phyloP scores from a whole-genome alignment of 768 basidiomycete genomes.

The Naganishia vaughanmartiniae region DNA sequence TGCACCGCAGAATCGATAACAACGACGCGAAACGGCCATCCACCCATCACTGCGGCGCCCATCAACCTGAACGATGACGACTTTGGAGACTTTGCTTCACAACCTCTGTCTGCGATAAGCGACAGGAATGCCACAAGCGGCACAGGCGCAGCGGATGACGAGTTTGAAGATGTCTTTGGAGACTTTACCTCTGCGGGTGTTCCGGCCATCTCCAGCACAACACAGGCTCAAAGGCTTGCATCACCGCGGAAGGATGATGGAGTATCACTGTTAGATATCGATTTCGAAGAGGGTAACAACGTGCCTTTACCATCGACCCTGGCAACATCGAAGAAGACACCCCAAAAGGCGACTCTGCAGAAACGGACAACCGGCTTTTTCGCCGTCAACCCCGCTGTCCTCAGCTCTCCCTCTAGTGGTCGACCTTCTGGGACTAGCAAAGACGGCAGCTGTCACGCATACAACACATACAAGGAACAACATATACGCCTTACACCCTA shows the following conservation, averaged over 20 bases:
- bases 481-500: constrained; percentile 47
- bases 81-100: constrained; percentile 17
- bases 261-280: constrained; percentile 51
- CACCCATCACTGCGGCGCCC: constrained; percentile 8
- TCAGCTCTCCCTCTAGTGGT: neutral
- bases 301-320: constrained; percentile 47
- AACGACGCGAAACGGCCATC: constrained; percentile 15
- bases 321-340: constrained; percentile 18
- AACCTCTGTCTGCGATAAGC: constrained; percentile 20
- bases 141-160: constrained; percentile 63
- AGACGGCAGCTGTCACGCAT: constrained; percentile 32
- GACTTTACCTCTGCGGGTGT: constrained; percentile 53
- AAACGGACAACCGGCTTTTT: constrained; percentile 50
- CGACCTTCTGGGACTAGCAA: neutral
- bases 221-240: neutral
- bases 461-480: constrained; percentile 49
- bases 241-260: constrained; percentile 8
- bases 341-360: neutral
- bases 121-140: constrained; percentile 54
- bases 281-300: constrained; percentile 41
- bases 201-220: constrained; percentile 36
- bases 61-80: constrained; percentile 23
- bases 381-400: constrained; percentile 36
- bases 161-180: constrained; percentile 81
- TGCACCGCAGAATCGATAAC: neutral